Conservation (phyloP, 1,284 basidiomycete genomes). For the Cystobasidium sp. region DNA sequence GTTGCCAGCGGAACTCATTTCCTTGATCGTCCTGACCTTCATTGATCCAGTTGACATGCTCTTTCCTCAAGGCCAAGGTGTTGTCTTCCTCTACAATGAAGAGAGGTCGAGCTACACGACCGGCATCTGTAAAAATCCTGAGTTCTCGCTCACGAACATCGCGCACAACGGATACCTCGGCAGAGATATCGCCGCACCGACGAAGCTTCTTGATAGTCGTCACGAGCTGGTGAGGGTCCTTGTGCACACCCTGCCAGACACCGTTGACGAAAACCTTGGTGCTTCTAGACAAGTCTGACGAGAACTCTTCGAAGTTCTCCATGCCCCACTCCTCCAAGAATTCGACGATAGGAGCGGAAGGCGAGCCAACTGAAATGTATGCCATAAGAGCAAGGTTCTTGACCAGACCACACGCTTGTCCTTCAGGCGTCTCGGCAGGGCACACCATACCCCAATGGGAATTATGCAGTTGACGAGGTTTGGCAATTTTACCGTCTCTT, state of each 20-base stretch:
- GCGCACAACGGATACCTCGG: conserved; percentile 94
- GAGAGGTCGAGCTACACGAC: conserved; percentile 92
- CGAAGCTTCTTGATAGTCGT: conserved; percentile 90
- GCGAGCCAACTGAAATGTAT: conserved; percentile 95
- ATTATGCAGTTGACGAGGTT: conserved; percentile 98
- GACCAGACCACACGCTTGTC: conserved; percentile 97
- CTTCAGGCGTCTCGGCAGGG: conserved; percentile 98
- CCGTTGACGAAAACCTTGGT: conserved; percentile 99
- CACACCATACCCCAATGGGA: conserved; percentile 99
- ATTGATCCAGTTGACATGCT: conserved; percentile 77
- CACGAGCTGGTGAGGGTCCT: conserved; percentile 88
- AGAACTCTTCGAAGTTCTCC: conserved; percentile 88
- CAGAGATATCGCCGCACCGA: conserved; percentile 91
- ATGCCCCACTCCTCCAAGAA: conserved; percentile 99
- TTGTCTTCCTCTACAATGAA: conserved; percentile 93
- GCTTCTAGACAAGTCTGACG: conserved; percentile 75
- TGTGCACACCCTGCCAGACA: conserved; percentile 99
- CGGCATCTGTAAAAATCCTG: conserved; percentile 93
- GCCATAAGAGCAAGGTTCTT: conserved; percentile 98
- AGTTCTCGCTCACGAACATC: conserved; percentile 96
- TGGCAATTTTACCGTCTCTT: conserved; percentile 98
- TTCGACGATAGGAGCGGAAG: conserved; percentile 94
- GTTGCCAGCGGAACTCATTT: conserved; percentile 75
- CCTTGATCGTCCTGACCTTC: conserved; percentile 63
- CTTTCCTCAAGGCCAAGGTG: conserved; percentile 78